Percentiles rank a stretch among this genome's conserved stretches.
These are phyloP conservation scores for Coix lacrymajobi DNA, from an alignment of 176 grass and related monocot species.

Conservation along the genomic window DNA sequence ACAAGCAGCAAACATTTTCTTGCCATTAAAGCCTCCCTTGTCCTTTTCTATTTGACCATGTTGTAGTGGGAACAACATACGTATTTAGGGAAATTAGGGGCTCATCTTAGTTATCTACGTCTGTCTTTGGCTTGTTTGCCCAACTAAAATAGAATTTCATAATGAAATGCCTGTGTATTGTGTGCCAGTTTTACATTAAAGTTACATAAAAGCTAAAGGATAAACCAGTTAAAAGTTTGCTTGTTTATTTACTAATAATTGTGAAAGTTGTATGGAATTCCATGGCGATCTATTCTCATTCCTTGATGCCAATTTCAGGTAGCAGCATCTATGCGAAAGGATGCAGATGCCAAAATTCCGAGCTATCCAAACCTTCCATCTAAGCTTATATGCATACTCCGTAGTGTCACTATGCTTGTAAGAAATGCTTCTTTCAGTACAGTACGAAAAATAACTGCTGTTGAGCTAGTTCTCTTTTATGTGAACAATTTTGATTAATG, in stretches of 20 bases:
- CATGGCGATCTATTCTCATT: constrained; percentile 8
- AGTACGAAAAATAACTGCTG: not conserved
- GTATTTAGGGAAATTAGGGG: not conserved
- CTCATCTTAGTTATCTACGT: constrained; percentile 1
- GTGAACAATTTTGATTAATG: not conserved
- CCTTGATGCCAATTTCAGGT: constrained; percentile 53
- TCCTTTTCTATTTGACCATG: not conserved
- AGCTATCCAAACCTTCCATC: constrained; percentile 78
- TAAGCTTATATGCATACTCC: constrained; percentile 71
- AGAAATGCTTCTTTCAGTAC: constrained; percentile 17
- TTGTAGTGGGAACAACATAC: not conserved
- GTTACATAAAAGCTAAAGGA: not conserved
- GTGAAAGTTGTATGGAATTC: constrained; percentile 18
- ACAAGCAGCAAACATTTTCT: not conserved
- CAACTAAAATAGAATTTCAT: not conserved
- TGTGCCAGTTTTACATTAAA: not conserved
- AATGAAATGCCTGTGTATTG: not conserved
- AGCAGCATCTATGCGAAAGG: constrained; percentile 73
- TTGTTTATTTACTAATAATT: constrained; percentile 17
- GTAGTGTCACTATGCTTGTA: constrained; percentile 62
- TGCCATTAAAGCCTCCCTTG: not conserved
- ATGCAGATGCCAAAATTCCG: constrained; percentile 62
- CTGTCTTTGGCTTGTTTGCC: not conserved
- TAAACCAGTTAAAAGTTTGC: not conserved
- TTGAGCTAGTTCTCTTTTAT: constrained; percentile 7